Conservation (phyloP, 805 yeast species). For the Kuraishia cidri region DNA sequence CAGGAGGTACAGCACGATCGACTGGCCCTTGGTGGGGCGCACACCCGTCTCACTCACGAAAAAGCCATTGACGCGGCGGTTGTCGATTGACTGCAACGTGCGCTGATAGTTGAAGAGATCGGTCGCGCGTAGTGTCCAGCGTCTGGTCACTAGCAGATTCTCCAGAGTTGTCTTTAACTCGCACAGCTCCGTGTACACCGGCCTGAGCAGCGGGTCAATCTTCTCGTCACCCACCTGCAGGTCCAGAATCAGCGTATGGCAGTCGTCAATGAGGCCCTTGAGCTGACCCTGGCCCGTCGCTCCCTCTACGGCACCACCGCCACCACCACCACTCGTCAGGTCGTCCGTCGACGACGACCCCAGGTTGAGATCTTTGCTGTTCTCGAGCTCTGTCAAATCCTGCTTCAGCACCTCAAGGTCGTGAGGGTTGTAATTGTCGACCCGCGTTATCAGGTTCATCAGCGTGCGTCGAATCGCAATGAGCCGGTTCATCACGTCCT, state of each 20-base stretch:
- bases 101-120: constrained; percentile 83
- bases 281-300: constrained; percentile 35
- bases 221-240: constrained; percentile 36
- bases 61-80: constrained; percentile 52
- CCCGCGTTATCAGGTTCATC: constrained; percentile 16
- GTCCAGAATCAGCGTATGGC: constrained; percentile 68
- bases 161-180: constrained; percentile 69
- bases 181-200: constrained; percentile 54
- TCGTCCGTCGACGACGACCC: constrained; percentile 11
- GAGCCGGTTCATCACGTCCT: constrained; percentile 45
- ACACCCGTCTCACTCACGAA: constrained; percentile 25
- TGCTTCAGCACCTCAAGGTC: constrained; percentile 23
- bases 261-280: constrained; percentile 76
- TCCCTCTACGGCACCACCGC: constrained; percentile 8
- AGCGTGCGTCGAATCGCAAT: constrained; percentile 56
- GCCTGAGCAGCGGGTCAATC: constrained; percentile 41
- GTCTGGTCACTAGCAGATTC: constrained; percentile 78
- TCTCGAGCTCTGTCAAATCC: constrained; percentile 33
- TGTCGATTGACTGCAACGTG: constrained; percentile 65
- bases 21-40: constrained; percentile 38
- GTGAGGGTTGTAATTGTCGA: constrained; percentile 18
- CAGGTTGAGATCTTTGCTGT: constrained; percentile 37
- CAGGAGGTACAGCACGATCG: constrained; percentile 62
- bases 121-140: constrained; percentile 97
- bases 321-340: constrained; percentile 7